Conservation (phyloP, 805 yeast species). For the Torulaspora delbrueckii region DNA sequence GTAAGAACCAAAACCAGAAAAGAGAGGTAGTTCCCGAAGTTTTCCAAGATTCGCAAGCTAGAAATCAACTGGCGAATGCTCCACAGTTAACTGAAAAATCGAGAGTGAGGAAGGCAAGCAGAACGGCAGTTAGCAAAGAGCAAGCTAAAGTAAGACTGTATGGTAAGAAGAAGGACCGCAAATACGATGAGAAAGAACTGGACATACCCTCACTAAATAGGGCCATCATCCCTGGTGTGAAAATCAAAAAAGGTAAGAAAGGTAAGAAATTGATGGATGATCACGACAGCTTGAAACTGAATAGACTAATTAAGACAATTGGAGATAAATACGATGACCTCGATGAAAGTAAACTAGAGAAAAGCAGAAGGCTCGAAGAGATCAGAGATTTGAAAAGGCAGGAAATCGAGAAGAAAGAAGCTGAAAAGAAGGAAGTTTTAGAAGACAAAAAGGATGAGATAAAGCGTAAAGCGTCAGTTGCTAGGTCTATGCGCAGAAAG, state of each 20-base stretch:
- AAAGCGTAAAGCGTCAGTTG: slow-evolving; percentile 63
- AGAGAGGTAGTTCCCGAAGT: slow-evolving; percentile 64
- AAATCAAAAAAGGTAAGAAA: slow-evolving; percentile 73
- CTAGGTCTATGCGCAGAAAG: slow-evolving; percentile 66
- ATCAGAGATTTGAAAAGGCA: slow-evolving; percentile 79
- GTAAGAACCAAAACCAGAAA: slow-evolving; percentile 43
- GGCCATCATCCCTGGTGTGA: slow-evolving; percentile 82
- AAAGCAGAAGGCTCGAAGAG: slow-evolving; percentile 82
- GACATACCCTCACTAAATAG: slow-evolving; percentile 75
- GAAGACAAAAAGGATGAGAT: slow-evolving; percentile 76
- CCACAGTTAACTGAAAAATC: slow-evolving; percentile 61
- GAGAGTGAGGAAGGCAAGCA: slow-evolving; percentile 44
- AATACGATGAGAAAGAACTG: slow-evolving; percentile 70
- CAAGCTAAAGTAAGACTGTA: slow-evolving; percentile 60
- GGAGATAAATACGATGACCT: slow-evolving; percentile 75
- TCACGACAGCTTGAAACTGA: slow-evolving; percentile 55
- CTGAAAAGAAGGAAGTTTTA: slow-evolving; percentile 58
- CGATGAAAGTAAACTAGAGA: slow-evolving; percentile 85
- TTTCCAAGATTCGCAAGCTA: slow-evolving; percentile 58
- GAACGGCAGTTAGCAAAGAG: slow-evolving; percentile 56
- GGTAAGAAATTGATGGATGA: slow-evolving; percentile 77
- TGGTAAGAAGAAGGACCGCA: slow-evolving; percentile 50
- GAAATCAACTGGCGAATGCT: slow-evolving; percentile 51
- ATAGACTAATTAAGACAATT: slow-evolving; percentile 70
- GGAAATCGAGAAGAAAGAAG: slow-evolving; percentile 83